phyloP scores from a whole-genome alignment of 116 monocot species.

The Cymodocea nodosa region DNA sequence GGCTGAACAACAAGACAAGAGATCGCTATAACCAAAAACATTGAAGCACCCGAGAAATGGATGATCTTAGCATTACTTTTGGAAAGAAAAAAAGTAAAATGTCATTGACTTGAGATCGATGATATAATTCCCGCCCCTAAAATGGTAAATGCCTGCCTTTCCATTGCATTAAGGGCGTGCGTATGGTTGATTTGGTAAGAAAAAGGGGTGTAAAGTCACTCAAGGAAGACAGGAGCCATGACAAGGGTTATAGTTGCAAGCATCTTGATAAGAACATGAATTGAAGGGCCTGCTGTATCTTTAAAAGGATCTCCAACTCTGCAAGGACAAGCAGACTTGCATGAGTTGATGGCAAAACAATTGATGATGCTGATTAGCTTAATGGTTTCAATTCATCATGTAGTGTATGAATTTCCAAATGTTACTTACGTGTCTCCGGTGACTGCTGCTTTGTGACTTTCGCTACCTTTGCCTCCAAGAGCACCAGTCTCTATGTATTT shows the following conservation, averaged over 20 bases:
- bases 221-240: conserved; percentile 61
- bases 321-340: conserved; percentile 6
- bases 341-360: not conserved
- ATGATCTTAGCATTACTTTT: not conserved
- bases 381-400: too few species aligned
- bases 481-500: conserved; percentile 99
- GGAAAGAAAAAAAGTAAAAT: conserved; percentile 1
- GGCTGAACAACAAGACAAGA: not conserved
- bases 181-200: too few species aligned
- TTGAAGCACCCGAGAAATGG: not conserved
- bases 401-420: not conserved
- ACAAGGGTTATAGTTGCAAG: conserved; percentile 66
- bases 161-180: too few species aligned
- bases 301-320: conserved; percentile 99
- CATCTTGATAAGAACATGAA: conserved; percentile 79
- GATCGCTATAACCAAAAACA: not conserved
- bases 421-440: conserved; percentile 95
- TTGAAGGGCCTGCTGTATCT: conserved; percentile 85
- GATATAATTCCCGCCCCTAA: not conserved
- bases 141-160: not conserved
- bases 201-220: not conserved
- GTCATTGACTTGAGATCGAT: not conserved
- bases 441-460: conserved; percentile 90
- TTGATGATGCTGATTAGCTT: too few species aligned
- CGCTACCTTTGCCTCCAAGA: conserved; percentile 97